Base-by-base conservation (phyloP, 257 asterid species). In the Nicotiana knightiana region DNA sequence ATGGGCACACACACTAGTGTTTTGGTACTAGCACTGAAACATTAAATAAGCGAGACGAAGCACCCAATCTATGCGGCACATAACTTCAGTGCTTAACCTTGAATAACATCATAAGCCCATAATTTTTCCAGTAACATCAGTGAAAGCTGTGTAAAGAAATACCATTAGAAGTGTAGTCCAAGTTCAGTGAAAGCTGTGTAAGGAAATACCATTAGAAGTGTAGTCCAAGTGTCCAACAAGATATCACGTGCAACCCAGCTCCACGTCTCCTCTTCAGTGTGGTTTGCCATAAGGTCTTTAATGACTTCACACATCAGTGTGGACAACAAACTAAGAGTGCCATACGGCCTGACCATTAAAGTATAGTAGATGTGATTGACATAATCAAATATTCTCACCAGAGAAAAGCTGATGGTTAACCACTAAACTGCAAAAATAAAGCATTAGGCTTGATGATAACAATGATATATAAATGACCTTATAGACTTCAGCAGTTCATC, bases 211-310 rank as follows among this genome's bases (percentile, higher is more conserved):
- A 82, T 78, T 81, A 96, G 94, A 84, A 94, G 89, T 83, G 91
- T 84, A 58, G 97, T 94, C 99, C 99, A 96, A 53, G 97, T 86
- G 82, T 96, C 99, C 79, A 96, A 82, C 88, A 96, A 91, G 83
- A 96, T 90, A 89, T 96, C 98, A 16, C 99, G 99, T 81, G 98
- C 98, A 51, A 91, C 97, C 97, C 97, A 93, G 90, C 99, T 96
- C 99, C 99, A 96, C 7, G 93, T 86, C 90, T 94, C 99, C 85
- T 96, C 97, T 43, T 93, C 98, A 53, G 93, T 82, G 86, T 35
- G 87, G 80, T 89, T 96, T 79, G 76, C 91, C 93, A 82, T 87
- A 66, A 91, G 91, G 85, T 94, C 93, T 87, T 91, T 94, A 81
- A 89, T 83, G 83, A 91, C 95, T 91, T 96, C 97, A 81, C 91